A percentile compares a stretch with the other conserved stretches of the same genome.
phyloP scores from a whole-genome alignment of 257 asterid genomes.

The Salvia miltiorrhiza region DNA sequence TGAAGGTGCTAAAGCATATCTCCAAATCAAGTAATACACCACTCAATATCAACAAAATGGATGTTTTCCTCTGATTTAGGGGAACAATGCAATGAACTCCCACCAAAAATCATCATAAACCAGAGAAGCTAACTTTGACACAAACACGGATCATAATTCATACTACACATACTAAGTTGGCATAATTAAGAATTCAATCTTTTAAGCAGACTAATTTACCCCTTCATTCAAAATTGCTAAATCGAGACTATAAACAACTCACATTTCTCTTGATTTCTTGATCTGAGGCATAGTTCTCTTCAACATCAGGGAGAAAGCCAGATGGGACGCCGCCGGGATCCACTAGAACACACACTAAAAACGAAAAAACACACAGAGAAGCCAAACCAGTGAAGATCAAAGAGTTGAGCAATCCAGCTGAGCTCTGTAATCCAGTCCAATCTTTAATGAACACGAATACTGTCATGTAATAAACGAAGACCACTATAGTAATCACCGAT shows the following conservation, averaged over 20 bases:
- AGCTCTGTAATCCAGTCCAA: constrained; percentile 55
- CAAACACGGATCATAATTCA: neutral
- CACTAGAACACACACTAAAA: constrained; percentile 45
- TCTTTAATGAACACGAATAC: constrained; percentile 68
- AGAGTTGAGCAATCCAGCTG: constrained; percentile 58
- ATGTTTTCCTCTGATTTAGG: neutral
- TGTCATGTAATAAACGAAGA: constrained; percentile 63
- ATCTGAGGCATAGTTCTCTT: constrained; percentile 31
- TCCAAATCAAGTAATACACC: neutral
- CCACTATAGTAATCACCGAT: constrained; percentile 45
- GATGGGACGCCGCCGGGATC: constrained; percentile 75
- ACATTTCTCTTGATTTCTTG: constrained; percentile 47
- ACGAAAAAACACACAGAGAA: constrained; percentile 39
- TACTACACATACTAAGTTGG: neutral
- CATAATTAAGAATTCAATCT: neutral
- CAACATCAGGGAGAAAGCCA: constrained; percentile 56
- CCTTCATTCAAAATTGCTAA: neutral
- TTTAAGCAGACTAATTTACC: neutral
- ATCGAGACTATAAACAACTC: constrained; percentile 18
- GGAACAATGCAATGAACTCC: neutral
- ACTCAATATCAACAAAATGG: neutral
- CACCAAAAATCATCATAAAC: constrained; percentile 9
- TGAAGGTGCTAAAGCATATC: neutral
- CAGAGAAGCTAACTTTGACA: neutral
- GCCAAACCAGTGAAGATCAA: constrained; percentile 57